phyloP scores from a whole-genome alignment of 352 stramenopile genomes.

The Globisporangium perplexum region DNA sequence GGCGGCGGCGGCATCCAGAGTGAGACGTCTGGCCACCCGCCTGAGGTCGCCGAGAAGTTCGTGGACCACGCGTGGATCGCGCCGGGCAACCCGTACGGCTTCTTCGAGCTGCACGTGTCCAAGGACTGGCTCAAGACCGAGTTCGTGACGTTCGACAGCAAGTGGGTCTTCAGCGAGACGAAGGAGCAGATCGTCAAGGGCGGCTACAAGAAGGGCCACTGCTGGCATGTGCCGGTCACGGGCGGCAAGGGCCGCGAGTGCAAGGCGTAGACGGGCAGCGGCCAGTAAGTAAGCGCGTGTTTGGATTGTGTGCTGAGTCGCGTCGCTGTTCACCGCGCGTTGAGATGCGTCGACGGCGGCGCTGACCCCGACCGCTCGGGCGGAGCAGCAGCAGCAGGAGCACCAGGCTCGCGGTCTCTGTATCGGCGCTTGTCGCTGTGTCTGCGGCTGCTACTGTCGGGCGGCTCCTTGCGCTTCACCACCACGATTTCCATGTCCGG shows the following conservation, averaged over 20 bases:
- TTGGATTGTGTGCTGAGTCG: too few relatives aligned
- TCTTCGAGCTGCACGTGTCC: constrained; percentile 82
- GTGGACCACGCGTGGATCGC: constrained; percentile 81
- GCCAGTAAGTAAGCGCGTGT: not conserved
- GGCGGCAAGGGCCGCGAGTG: constrained; percentile 62
- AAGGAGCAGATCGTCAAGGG: constrained; percentile 72
- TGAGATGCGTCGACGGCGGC: not conserved
- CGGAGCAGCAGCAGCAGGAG: not conserved
- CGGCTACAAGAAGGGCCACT: constrained; percentile 79
- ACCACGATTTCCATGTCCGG: constrained; percentile 7
- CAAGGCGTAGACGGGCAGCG: constrained; percentile 7
- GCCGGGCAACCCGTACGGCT: constrained; percentile 74
- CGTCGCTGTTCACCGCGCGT: too few relatives aligned
- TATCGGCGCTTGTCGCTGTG: not conserved
- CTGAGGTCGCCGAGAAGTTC: constrained; percentile 67
- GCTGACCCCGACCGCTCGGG: not conserved
- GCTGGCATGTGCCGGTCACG: constrained; percentile 80
- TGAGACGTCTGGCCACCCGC: constrained; percentile 73
- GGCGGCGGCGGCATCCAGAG: constrained; percentile 82
- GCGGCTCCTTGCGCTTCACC: constrained; percentile 1
- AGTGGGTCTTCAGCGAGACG: constrained; percentile 73
- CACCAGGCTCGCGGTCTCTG: not conserved
- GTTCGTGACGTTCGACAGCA: constrained; percentile 80
- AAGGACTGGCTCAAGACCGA: constrained; percentile 82
- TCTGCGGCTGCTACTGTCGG: not conserved